Base-by-base conservation (phyloP, 768 basidiomycete genomes). In the Clathrus columnatus region DNA sequence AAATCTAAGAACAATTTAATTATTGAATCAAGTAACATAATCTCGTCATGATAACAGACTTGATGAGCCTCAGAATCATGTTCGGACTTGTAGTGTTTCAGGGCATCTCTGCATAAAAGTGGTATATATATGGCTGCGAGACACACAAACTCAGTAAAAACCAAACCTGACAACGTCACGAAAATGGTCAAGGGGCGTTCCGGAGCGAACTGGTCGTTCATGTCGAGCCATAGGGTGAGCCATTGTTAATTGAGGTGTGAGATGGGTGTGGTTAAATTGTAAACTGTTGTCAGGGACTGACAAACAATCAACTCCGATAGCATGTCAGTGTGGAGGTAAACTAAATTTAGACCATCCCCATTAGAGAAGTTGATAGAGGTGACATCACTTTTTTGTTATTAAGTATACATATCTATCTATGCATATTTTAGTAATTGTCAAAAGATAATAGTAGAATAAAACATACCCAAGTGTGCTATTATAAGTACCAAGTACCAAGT, bases 21-120 rank as follows among this genome's bases (percentile, higher is more conserved):
- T 20, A 44, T 11, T 43, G 21, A 56, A n/a, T 28, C 42, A 18
- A n/a, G 44, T n/a, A n/a, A n/a, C n/a, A n/a, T n/a, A n/a, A n/a
- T n/a, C 56, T 56, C 14, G 56, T 54, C 41, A 7, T 7, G 29
- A 20, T 14, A 44, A 45, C 66, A 44, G 62, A 86, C 90, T 74
- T 83, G 82, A 68, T 94, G 91, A 7, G 91, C 91, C 69, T 92
- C 89, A 1, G 91, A 92, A 51, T 92, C 86, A 59, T 83, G 80
- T 66, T 93, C 91, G 52, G 85, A 79, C 61, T 75, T 83, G 70
- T 78, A 76, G 56, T 80, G 78, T 61, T 77, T 83, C 67, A 87
- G 78, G 36, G 75, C 82, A 64, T 85, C 82, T 48, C 54, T 55
- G n/a, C n/a, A n/a, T n/a, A n/a, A n/a, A n/a, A n/a, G n/a, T n/a